Conservation (phyloP, 805 yeast genomes). For the Pichia deserticola region DNA sequence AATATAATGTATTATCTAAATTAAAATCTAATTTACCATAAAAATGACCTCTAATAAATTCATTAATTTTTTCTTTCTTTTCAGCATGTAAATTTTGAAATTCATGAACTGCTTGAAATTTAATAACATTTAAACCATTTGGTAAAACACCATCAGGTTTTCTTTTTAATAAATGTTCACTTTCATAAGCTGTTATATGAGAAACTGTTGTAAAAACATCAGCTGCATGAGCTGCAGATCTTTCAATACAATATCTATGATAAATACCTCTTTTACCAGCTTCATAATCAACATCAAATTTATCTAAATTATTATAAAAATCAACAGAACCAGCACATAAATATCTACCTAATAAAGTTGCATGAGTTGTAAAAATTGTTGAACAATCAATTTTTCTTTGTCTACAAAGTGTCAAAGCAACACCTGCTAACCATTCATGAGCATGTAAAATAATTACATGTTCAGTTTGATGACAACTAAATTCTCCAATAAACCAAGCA, state of each 20-base stretch:
- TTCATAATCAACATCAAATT: constrained; percentile 92
- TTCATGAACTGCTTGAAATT: constrained; percentile 96
- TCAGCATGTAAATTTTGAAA: constrained; percentile 93
- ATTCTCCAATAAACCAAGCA: constrained; percentile 96
- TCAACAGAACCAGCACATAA: constrained; percentile 95
- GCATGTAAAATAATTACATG: constrained; percentile 91
- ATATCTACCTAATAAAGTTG: constrained; percentile 90
- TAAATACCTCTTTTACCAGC: constrained; percentile 97
- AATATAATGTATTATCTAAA: constrained; percentile 86
- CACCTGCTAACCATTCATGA: constrained; percentile 98
- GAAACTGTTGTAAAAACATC: constrained; percentile 98
- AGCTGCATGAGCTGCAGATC: constrained; percentile 92
- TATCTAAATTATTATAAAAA: constrained; percentile 82
- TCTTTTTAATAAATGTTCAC: constrained; percentile 86
- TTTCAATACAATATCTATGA: constrained; percentile 93
- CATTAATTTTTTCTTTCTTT: constrained; percentile 86
- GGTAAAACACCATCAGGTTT: constrained; percentile 98
- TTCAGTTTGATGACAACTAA: constrained; percentile 73
- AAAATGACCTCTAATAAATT: constrained; percentile 93
- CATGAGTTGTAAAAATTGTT: constrained; percentile 95
- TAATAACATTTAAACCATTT: constrained; percentile 90
- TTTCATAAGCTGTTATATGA: constrained; percentile 93
- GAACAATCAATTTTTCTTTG: constrained; percentile 89
- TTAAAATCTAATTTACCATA: constrained; percentile 95
- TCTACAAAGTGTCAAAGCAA: constrained; percentile 86